Evolutionary conservation across 2,329 filamentous ascomycete species (phyloP).

Genomic region (Colletotrichum sansevieriae): DNA sequence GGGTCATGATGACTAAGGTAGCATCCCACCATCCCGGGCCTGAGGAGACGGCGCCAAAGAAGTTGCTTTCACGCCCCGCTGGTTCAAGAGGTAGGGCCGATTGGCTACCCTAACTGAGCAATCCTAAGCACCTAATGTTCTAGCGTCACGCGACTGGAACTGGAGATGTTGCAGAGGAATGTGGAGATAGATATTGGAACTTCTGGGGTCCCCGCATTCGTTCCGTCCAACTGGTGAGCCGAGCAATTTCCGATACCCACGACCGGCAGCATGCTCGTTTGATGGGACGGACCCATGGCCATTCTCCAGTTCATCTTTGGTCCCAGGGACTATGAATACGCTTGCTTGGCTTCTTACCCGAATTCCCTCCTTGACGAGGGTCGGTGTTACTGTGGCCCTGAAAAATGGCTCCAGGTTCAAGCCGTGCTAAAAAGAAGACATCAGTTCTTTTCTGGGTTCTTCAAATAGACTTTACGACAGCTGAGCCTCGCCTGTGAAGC

Average conservation of each 20-base stretch:
- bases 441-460: no score
- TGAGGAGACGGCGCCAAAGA: neutral
- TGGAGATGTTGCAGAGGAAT: neutral
- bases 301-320: no score
- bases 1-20: neutral
- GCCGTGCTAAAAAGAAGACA: no score
- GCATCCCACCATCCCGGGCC: neutral
- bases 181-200: neutral
- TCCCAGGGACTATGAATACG: no score
- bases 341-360: no score
- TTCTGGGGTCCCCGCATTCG: constrained; percentile 29
- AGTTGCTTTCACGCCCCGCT: constrained; percentile 4
- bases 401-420: no score
- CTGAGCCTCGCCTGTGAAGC: no score
- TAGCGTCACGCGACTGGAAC: neutral
- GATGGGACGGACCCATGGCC: neutral
- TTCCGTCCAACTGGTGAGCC: constrained; percentile 24
- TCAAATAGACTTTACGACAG: no score
- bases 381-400: neutral
- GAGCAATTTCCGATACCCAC: constrained; percentile 14
- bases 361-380: no score
- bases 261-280: neutral
- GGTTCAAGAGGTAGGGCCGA: constrained; percentile 30
- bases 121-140: neutral
- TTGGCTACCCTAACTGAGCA: neutral